phyloP scores from a whole-genome alignment of 78 protist genomes.

The Corallochytrium limacisporum region DNA sequence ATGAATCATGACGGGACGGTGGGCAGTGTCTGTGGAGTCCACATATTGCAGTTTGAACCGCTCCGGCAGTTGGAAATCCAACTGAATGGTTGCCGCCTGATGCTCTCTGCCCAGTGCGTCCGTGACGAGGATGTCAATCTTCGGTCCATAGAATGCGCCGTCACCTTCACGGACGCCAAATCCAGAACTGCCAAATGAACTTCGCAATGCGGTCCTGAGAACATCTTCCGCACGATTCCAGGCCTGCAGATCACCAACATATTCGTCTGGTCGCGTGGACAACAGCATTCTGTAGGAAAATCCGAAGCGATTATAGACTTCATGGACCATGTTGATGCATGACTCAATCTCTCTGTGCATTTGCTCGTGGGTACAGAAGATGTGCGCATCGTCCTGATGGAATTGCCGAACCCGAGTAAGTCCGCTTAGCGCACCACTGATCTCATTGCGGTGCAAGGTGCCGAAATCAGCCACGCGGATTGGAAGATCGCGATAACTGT shows the following conservation, averaged over 20 bases:
- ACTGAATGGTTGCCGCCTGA: slow-evolving; percentile 97
- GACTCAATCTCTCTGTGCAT: slow-evolving; percentile 19
- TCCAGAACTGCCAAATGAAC: too few species aligned
- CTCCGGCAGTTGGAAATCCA: slow-evolving; percentile 92
- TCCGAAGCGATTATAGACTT: slow-evolving; percentile 59
- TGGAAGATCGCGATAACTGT: slow-evolving; percentile 95
- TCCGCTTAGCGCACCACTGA: slow-evolving; percentile 91
- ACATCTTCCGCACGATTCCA: slow-evolving; percentile 43
- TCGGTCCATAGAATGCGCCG: slow-evolving; percentile 99
- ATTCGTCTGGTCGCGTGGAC: slow-evolving; percentile 74
- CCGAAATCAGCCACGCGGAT: slow-evolving; percentile 94
- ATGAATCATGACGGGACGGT: too few species aligned
- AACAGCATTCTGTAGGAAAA: slow-evolving; percentile 42
- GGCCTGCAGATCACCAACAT: slow-evolving; percentile 45
- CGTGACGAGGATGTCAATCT: slow-evolving; percentile 81
- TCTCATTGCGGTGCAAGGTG: slow-evolving; percentile 94
- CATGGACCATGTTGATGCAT: slow-evolving; percentile 45
- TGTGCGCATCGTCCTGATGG: slow-evolving; percentile 99
- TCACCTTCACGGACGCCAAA: too few species aligned
- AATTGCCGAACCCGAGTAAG: slow-evolving; percentile 95
- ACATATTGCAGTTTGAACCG: too few species aligned
- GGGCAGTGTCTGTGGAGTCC: too few species aligned
- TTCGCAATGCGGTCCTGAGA: too few species aligned
- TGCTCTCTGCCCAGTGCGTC: slow-evolving; percentile 74
- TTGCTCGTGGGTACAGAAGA: slow-evolving; percentile 76